phyloP scores from a whole-genome alignment of 2,329 filamentous ascomycete genomes.

The Atkinsonella hypoxylon region DNA sequence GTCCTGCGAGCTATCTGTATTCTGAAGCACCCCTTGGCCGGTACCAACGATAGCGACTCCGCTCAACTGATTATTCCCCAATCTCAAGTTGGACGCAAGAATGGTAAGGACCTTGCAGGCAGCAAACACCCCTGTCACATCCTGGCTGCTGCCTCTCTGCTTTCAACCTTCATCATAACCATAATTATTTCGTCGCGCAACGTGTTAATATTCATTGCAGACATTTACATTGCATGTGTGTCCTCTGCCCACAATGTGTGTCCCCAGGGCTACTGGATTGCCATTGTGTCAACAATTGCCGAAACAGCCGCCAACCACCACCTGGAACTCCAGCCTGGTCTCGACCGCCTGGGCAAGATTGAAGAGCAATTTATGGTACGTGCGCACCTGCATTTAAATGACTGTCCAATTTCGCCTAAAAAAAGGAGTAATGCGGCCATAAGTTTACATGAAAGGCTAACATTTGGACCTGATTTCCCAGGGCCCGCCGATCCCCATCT shows the following conservation, averaged over 20 bases:
- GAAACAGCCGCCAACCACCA: conserved; percentile 90
- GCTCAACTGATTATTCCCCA: conserved; percentile 95
- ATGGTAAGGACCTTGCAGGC: conserved; percentile 50
- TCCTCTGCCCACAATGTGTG: conserved; percentile 96
- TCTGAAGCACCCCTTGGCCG: conserved; percentile 84
- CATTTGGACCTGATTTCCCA: conserved; percentile 14
- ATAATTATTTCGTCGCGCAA: not conserved
- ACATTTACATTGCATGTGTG: conserved; percentile 94
- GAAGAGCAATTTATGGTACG: conserved; percentile 92
- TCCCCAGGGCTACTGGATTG: conserved; percentile 97
- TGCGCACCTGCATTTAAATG: not conserved
- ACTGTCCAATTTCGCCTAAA: not conserved
- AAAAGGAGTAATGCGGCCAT: not conserved
- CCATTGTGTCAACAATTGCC: conserved; percentile 94
- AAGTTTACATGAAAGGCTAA: not conserved
- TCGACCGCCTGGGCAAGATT: conserved; percentile 83
- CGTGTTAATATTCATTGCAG: conserved; percentile 29
- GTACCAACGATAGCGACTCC: conserved; percentile 81
- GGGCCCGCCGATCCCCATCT: conserved; percentile 80
- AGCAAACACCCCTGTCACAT: not conserved
- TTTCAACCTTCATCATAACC: not conserved
- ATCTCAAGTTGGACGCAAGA: conserved; percentile 91
- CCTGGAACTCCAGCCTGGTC: conserved; percentile 81
- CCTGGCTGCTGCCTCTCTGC: too few species aligned
- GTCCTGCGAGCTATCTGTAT: conserved; percentile 96